phyloP scores from a whole-genome alignment of 371 early-diverging fungal genomes.

The Blastocladiella emersonii region DNA sequence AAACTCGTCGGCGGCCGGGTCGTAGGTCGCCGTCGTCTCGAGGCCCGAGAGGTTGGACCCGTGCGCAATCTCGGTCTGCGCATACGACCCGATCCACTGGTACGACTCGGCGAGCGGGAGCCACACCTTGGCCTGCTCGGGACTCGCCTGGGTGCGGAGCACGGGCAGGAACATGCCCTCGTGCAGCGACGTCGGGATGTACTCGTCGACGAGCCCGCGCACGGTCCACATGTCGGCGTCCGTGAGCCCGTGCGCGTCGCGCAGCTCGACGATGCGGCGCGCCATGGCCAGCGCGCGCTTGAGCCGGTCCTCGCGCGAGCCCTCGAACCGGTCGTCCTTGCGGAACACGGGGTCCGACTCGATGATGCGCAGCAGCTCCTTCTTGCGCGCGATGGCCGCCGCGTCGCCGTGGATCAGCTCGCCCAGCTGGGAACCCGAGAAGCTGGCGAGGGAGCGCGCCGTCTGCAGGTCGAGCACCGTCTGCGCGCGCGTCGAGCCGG shows the following conservation, averaged over 20 bases:
- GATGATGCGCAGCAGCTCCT: slow-evolving; percentile 6
- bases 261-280: slow-evolving; percentile 10
- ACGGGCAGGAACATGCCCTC: slow-evolving; percentile 65
- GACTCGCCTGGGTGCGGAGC: slow-evolving; percentile 51
- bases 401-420: background rate
- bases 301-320: slow-evolving; percentile 9
- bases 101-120: slow-evolving; percentile 53
- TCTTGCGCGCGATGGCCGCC: slow-evolving; percentile 4
- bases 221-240: slow-evolving; percentile 7
- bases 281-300: slow-evolving; percentile 8
- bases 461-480: slow-evolving; percentile 1
- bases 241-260: slow-evolving; percentile 10
- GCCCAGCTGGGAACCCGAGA: background rate
- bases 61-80: slow-evolving; percentile 24
- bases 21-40: slow-evolving; percentile 78
- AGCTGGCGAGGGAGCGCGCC: slow-evolving; percentile 2
- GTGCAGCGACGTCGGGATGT: slow-evolving; percentile 25
- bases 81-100: slow-evolving; percentile 36
- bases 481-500: slow-evolving; percentile 3
- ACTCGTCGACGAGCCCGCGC: slow-evolving; percentile 14
- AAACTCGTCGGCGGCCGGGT: slow-evolving; percentile 63
- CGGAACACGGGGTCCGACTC: slow-evolving; percentile 10
- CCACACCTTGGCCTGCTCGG: slow-evolving; percentile 63
- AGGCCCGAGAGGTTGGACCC: slow-evolving; percentile 74
- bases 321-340: slow-evolving; percentile 11